Evolutionary conservation across 208 protist species (phyloP).

Genomic region (Acanthamoeba culbertsoni): DNA sequence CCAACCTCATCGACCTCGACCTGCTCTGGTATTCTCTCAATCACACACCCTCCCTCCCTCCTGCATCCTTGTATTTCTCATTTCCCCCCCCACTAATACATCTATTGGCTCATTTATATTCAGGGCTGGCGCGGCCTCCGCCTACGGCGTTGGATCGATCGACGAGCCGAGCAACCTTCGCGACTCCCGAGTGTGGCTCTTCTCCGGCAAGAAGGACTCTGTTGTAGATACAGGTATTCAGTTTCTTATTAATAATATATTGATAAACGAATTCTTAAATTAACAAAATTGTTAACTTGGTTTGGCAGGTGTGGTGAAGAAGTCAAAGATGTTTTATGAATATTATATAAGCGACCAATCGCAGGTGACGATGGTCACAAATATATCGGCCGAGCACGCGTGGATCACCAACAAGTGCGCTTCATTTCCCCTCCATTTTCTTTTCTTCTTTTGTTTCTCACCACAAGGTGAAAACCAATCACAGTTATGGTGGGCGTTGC

Average conservation of each 20-base stretch:
- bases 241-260: too few species aligned
- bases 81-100: too few species aligned
- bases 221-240: not conserved
- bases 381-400: not conserved
- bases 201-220: not conserved
- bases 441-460: not conserved
- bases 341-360: not conserved
- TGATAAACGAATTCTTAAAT: too few species aligned
- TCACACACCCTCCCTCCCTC: not conserved
- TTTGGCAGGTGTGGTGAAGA: slow-evolving; percentile 5
- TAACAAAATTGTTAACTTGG: too few species aligned
- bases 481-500: not conserved
- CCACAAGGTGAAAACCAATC: not conserved
- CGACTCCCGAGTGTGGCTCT: not conserved
- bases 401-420: not conserved
- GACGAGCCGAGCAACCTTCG: not conserved
- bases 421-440: not conserved
- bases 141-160: not conserved
- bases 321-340: slow-evolving; percentile 32
- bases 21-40: not conserved
- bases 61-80: not conserved
- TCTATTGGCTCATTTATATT: too few species aligned
- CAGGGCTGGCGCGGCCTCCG: not conserved
- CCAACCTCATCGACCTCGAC: slow-evolving; percentile 9
- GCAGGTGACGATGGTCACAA: not conserved